Conservation (phyloP, 192 early-diverging fungal species). For the Tieghemiomyces parasiticus region DNA sequence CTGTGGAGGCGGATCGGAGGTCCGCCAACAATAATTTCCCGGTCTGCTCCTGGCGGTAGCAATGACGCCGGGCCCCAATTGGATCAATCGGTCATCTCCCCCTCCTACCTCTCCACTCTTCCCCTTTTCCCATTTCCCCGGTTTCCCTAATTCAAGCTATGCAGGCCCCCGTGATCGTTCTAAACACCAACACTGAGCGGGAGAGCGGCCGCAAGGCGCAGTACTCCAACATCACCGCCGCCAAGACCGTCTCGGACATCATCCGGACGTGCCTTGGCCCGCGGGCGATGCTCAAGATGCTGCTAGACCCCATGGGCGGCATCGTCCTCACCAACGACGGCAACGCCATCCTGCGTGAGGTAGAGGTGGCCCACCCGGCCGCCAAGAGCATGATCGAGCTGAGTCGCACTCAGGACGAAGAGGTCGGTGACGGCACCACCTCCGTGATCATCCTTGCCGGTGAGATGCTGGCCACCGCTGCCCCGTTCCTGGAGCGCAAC, state of each 20-base stretch:
- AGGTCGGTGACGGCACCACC: constrained; percentile 98
- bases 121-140: no score
- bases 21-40: no score
- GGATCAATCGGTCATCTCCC: no score
- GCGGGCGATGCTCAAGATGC: constrained; percentile 98
- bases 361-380: constrained; percentile 98
- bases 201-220: constrained; percentile 95
- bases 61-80: no score
- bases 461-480: constrained; percentile 81
- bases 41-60: no score
- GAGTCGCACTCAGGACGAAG: constrained; percentile 97
- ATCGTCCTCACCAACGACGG: constrained; percentile 98
- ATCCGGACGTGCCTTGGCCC: constrained; percentile 98
- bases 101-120: no score
- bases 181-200: constrained; percentile 84
- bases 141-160: constrained; percentile 19
- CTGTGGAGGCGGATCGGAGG: no score
- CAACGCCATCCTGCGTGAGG: constrained; percentile 95
- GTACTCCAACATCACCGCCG: constrained; percentile 92
- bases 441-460: constrained; percentile 97
- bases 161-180: constrained; percentile 76
- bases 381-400: constrained; percentile 99
- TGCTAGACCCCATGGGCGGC: constrained; percentile 99
- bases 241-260: constrained; percentile 97
- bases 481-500: constrained; percentile 90